These are phyloP conservation scores for Coprinopsis marcescibilis DNA, from an alignment of 768 basidiomycete genomes.

Conservation along the genomic window DNA sequence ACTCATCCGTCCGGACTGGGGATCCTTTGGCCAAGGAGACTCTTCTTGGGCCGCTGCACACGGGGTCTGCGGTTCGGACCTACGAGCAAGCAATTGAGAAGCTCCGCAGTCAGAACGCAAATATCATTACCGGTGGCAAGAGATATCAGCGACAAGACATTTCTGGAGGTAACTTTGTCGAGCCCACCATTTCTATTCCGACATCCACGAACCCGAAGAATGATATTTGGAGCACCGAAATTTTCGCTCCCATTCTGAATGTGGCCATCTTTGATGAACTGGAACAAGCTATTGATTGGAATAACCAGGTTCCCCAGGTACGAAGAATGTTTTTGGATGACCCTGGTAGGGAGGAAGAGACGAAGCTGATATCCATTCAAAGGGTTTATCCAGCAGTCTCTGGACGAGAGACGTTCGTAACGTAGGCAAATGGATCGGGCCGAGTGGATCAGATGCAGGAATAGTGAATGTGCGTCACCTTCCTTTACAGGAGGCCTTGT, in stretches of 20 bases:
- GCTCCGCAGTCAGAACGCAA: constrained; percentile 60
- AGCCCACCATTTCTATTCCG: constrained; percentile 79
- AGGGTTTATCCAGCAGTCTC: constrained; percentile 85
- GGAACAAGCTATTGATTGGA: constrained; percentile 83
- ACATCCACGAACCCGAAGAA: constrained; percentile 47
- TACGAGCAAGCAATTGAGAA: constrained; percentile 58
- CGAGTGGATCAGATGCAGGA: constrained; percentile 83
- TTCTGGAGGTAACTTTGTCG: constrained; percentile 77
- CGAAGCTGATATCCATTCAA: constrained; percentile 8
- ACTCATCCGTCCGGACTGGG: constrained; percentile 68
- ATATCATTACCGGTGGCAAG: constrained; percentile 71
- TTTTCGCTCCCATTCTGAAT: constrained; percentile 86
- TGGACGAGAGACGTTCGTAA: constrained; percentile 85
- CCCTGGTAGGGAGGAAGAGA: constrained; percentile 11
- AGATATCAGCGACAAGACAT: constrained; percentile 47
- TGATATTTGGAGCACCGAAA: constrained; percentile 71
- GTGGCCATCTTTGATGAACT: constrained; percentile 83
- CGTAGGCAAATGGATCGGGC: constrained; percentile 89
- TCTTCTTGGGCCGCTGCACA: constrained; percentile 85
- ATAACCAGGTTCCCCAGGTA: constrained; percentile 82
- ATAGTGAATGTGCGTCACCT: constrained; percentile 74
- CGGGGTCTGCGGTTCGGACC: constrained; percentile 54
- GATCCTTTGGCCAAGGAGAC: constrained; percentile 75
- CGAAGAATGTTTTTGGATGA: constrained; percentile 11
- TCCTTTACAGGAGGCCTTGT: constrained; percentile 11